A percentile compares a stretch with the other conserved stretches of the same genome.
These are phyloP conservation scores for Rossbeevera mucosa DNA, from an alignment of 768 basidiomycete genomes.

Conservation along the genomic window DNA sequence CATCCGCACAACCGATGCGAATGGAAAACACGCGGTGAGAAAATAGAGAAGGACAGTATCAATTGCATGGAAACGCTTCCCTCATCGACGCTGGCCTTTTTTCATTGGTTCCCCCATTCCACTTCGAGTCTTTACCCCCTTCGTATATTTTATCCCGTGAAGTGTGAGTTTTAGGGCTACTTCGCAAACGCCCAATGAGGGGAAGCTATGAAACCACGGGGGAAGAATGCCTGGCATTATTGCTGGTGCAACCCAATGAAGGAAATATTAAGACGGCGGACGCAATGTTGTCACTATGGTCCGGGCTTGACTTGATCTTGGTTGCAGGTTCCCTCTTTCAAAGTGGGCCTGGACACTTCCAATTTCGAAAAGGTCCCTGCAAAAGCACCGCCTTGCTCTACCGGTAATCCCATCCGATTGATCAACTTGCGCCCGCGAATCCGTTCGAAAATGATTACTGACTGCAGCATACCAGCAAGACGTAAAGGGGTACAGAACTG, in stretches of 20 bases:
- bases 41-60: background rate
- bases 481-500: background rate
- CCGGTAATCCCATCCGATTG: background rate
- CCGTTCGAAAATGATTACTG: background rate
- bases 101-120: background rate
- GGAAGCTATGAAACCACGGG: background rate
- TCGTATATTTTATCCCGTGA: background rate
- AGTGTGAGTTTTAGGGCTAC: slow-evolving; percentile 7
- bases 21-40: slow-evolving; percentile 7
- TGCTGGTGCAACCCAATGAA: background rate
- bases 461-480: background rate
- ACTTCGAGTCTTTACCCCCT: background rate
- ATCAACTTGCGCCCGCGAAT: slow-evolving; percentile 6
- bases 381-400: slow-evolving; percentile 5
- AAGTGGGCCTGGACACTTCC: background rate
- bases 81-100: background rate
- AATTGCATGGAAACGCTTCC: background rate
- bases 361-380: slow-evolving; percentile 1
- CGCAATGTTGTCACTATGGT: background rate
- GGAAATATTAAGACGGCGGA: background rate
- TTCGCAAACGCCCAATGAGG: slow-evolving; percentile 16
- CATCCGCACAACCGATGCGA: slow-evolving; percentile 10
- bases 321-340: background rate
- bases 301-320: background rate
- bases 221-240: background rate